phyloP scores from a whole-genome alignment of 1,284 basidiomycete genomes.

The Sporisorium exsertum region DNA sequence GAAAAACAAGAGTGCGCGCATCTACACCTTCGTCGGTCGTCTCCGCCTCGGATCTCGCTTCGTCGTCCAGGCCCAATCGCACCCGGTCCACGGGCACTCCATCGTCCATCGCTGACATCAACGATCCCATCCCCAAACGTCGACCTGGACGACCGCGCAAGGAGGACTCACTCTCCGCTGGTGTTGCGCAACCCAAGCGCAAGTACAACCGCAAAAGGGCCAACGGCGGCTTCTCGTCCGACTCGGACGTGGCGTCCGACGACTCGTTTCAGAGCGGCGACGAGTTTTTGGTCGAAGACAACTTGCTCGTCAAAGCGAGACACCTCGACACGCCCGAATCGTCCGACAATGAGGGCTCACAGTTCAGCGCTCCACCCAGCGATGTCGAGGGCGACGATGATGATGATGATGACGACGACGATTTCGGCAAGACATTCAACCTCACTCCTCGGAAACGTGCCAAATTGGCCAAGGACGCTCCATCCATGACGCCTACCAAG shows the following conservation, averaged over 20 bases:
- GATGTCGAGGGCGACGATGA: slow-evolving; percentile 19
- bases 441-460: slow-evolving; percentile 38
- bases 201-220: slow-evolving; percentile 28
- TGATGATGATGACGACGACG: slow-evolving; percentile 35
- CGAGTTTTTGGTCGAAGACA: slow-evolving; percentile 47
- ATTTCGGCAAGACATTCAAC: slow-evolving; percentile 35
- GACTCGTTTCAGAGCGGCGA: slow-evolving; percentile 49
- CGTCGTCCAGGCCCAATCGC: slow-evolving; percentile 11
- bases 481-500: slow-evolving; percentile 45
- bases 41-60: slow-evolving; percentile 11
- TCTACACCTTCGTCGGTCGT: slow-evolving; percentile 23
- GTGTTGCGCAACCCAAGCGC: slow-evolving; percentile 29
- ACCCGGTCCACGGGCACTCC: slow-evolving; percentile 20
- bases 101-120: slow-evolving; percentile 18
- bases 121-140: slow-evolving; percentile 26
- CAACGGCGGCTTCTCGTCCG: slow-evolving; percentile 32
- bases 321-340: slow-evolving; percentile 46
- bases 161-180: slow-evolving; percentile 42
- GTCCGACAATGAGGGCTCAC: slow-evolving; percentile 42
- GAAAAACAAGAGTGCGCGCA: slow-evolving; percentile 9
- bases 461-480: slow-evolving; percentile 26
- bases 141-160: slow-evolving; percentile 43
- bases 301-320: slow-evolving; percentile 43
- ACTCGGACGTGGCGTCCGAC: slow-evolving; percentile 46
- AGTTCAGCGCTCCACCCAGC: slow-evolving; percentile 27